A percentile compares a stretch with the other conserved stretches of the same genome.
phyloP scores from a whole-genome alignment of 129 eudicot species.

The Artemisia argyi region DNA sequence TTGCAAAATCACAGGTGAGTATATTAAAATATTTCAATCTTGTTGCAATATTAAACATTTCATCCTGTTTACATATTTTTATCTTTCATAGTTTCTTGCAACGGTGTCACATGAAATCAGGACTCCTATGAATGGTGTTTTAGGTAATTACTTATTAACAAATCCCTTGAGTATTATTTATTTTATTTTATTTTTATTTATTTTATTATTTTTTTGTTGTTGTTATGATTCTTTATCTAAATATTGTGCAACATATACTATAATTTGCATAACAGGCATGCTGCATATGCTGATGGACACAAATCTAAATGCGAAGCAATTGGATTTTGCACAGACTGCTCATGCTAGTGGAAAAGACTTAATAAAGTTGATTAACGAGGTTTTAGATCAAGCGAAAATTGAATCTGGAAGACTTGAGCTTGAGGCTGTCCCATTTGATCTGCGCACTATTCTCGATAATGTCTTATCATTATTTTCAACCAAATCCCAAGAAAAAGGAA shows the following conservation, averaged over 20 bases:
- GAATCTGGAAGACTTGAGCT: conserved; percentile 92
- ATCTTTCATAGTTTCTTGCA: conserved; percentile 70
- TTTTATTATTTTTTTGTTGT: background rate
- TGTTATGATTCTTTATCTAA: background rate
- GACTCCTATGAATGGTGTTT: conserved; percentile 95
- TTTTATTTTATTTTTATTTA: too few species aligned
- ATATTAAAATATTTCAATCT: background rate
- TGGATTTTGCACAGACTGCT: conserved; percentile 84
- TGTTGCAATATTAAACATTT: background rate
- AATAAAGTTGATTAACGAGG: conserved; percentile 75
- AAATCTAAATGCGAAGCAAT: conserved; percentile 58
- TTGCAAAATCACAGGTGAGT: conserved; percentile 87
- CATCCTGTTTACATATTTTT: conserved; percentile 4
- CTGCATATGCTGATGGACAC: conserved; percentile 95
- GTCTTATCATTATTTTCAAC: conserved; percentile 73
- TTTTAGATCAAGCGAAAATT: conserved; percentile 89
- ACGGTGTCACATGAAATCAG: conserved; percentile 96
- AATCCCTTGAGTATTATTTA: too few species aligned
- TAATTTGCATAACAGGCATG: conserved; percentile 58
- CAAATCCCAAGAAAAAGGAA: conserved; percentile 65
- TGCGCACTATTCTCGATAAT: conserved; percentile 73
- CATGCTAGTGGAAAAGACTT: conserved; percentile 81
- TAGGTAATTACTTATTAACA: conserved; percentile 44
- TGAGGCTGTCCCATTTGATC: conserved; percentile 83
- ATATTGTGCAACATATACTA: background rate